Evolutionary conservation across 805 yeast genomes (phyloP), one percentile per base, ranked within the genome.

Genomic region (Candida chilensis): DNA sequence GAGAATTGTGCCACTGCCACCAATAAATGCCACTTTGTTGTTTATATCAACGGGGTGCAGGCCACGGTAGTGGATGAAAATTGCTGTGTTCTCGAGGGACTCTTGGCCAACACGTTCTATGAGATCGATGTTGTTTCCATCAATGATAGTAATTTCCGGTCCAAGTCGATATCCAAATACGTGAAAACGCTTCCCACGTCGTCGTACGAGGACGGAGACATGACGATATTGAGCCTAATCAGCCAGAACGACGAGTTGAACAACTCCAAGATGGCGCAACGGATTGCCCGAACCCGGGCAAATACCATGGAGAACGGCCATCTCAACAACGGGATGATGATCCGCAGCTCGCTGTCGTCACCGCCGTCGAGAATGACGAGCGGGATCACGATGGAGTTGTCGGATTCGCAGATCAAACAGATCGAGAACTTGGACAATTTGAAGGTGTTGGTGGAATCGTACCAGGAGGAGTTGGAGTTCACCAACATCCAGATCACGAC

Each of bases 161-260:
- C 70, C 4, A 60, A 56, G 34, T 57, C 67, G 27, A 50, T 52
- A 14, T 51, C 70, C 0, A 50, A 62, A 2, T 60, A 47, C 35
- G 52, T 65, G 35, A 60, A 58, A 36, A 64, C 71, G 1, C 49
- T 56, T n/a, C n/a, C n/a, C n/a, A n/a, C n/a, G n/a, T n/a, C n/a
- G n/a, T n/a, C n/a, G n/a, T n/a, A n/a, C n/a, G n/a, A n/a, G n/a
- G n/a, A n/a, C n/a, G n/a, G n/a, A n/a, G n/a, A n/a, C n/a, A n/a
- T n/a, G n/a, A n/a, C n/a, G n/a, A n/a, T n/a, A n/a, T n/a, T n/a
- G n/a, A n/a, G n/a, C n/a, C n/a, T n/a, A n/a, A n/a, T n/a, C n/a
- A n/a, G n/a, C n/a, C n/a, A n/a, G n/a, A n/a, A n/a, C n/a, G n/a
- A n/a, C n/a, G n/a, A n/a, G n/a, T n/a, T n/a, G n/a, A n/a, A n/a